Percentiles rank a stretch among this genome's conserved stretches.
These are phyloP conservation scores for Hemisphaericaspora xylofermentans DNA, from an alignment of 1,139 yeast species.

Conservation along the genomic window DNA sequence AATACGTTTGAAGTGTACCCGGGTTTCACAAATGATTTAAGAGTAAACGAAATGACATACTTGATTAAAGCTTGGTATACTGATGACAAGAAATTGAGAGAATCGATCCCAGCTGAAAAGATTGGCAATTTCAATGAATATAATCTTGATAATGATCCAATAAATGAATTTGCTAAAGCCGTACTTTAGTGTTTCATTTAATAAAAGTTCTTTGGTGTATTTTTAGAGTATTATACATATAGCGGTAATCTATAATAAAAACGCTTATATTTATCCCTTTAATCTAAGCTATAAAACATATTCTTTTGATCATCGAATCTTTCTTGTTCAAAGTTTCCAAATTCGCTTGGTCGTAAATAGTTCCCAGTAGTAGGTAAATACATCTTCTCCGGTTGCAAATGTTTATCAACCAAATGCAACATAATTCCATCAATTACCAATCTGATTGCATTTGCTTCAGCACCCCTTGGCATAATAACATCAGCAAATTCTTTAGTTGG, in stretches of 20 bases:
- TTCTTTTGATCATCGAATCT: slow-evolving; percentile 48
- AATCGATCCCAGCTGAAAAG: slow-evolving; percentile 42
- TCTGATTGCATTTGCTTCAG: slow-evolving; percentile 59
- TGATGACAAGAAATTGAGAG: slow-evolving; percentile 61
- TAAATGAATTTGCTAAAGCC: slow-evolving; percentile 35
- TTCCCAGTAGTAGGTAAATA: slow-evolving; percentile 14
- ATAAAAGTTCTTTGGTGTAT: slow-evolving; percentile 3
- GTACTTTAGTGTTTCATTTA: background rate
- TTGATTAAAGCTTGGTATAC: slow-evolving; percentile 66
- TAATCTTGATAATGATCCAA: slow-evolving; percentile 47
- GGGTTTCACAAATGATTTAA: slow-evolving; percentile 44
- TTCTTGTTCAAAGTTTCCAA: slow-evolving; percentile 35
- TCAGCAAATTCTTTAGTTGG: slow-evolving; percentile 83
- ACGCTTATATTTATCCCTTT: slow-evolving; percentile 1
- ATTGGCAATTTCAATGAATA: slow-evolving; percentile 34
- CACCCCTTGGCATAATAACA: slow-evolving; percentile 75
- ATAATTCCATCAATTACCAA: slow-evolving; percentile 75
- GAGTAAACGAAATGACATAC: slow-evolving; percentile 54
- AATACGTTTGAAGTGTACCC: slow-evolving; percentile 49
- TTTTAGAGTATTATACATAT: slow-evolving; percentile 3
- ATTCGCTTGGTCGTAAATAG: slow-evolving; percentile 26
- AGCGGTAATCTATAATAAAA: no score
- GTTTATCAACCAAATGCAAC: slow-evolving; percentile 24
- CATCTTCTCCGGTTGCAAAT: slow-evolving; percentile 16
- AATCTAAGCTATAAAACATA: slow-evolving; percentile 50